These are phyloP conservation scores for Aspergillus thermomutatus DNA, from an alignment of 2,329 filamentous ascomycete genomes.

Conservation along the genomic window DNA sequence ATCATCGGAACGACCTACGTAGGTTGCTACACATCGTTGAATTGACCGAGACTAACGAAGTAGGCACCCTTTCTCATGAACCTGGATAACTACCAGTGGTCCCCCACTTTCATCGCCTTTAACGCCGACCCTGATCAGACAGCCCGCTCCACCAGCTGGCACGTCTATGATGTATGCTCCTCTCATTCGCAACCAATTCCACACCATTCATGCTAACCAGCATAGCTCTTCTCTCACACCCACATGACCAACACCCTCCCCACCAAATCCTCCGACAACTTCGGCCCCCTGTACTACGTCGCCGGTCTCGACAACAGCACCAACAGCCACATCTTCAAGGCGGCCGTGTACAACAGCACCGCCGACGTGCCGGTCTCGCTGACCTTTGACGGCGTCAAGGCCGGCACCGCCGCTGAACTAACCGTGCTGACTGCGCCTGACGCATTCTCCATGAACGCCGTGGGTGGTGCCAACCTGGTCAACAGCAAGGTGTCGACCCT, in stretches of 20 bases:
- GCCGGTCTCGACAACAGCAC: conserved; percentile 40
- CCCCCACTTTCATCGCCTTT: conserved; percentile 29
- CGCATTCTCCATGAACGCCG: conserved; percentile 30
- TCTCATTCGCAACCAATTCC: background rate
- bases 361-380: conserved; percentile 32
- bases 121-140: conserved; percentile 28
- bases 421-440: conserved; percentile 42
- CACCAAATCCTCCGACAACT: conserved; percentile 34
- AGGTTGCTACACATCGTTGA: background rate
- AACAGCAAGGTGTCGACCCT: conserved; percentile 16
- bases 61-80: conserved; percentile 29
- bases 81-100: conserved; percentile 26
- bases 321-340: conserved; percentile 43
- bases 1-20: conserved; percentile 28
- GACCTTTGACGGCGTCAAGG: conserved; percentile 33
- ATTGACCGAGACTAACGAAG: background rate
- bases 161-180: conserved; percentile 28
- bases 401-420: conserved; percentile 33
- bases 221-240: conserved; percentile 40
- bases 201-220: conserved; percentile 27
- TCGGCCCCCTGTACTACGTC: conserved; percentile 46
- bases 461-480: conserved; percentile 21
- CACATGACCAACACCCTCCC: conserved; percentile 47
- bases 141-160: conserved; percentile 27
- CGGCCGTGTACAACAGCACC: conserved; percentile 50